phyloP scores from a whole-genome alignment of 495 filamentous ascomycete species.

The Peziza echinospora region DNA sequence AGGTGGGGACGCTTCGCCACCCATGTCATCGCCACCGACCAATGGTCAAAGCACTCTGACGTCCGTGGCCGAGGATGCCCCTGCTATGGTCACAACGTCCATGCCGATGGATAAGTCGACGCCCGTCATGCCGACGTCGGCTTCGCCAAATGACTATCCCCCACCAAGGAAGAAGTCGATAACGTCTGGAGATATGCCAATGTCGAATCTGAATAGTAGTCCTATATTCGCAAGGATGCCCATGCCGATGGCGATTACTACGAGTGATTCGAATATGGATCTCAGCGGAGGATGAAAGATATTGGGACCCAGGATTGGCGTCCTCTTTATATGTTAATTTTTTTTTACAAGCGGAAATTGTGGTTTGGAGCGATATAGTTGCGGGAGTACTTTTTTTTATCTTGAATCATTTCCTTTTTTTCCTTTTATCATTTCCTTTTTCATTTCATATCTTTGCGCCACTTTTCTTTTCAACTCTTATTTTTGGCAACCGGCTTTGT shows the following conservation, averaged over 20 bases:
- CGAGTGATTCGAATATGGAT: background rate
- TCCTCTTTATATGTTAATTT: too few relatives aligned
- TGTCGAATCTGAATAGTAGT: background rate
- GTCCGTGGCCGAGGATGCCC: background rate
- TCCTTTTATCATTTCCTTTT: too few relatives aligned
- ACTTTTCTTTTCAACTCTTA: too few relatives aligned
- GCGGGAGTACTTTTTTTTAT: too few relatives aligned
- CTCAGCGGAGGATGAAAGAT: background rate
- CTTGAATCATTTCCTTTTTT: too few relatives aligned
- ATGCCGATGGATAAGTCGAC: background rate
- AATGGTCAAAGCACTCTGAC: background rate
- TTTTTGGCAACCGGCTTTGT: too few relatives aligned
- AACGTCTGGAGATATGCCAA: background rate
- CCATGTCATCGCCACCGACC: background rate
- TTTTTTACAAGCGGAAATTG: too few relatives aligned
- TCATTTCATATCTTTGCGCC: too few relatives aligned
- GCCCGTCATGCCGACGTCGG: background rate
- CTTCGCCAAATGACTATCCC: background rate
- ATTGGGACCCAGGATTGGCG: too few relatives aligned
- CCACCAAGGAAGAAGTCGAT: background rate
- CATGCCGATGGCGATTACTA: background rate
- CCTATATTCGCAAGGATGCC: background rate
- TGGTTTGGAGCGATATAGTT: too few relatives aligned
- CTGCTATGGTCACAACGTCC: background rate
- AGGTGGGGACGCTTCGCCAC: background rate